A percentile compares a stretch with the other conserved stretches of the same genome.
Conservation (phyloP, 2,329 filamentous ascomycete genomes). For the Aspergillus oerlinghausenensis region DNA sequence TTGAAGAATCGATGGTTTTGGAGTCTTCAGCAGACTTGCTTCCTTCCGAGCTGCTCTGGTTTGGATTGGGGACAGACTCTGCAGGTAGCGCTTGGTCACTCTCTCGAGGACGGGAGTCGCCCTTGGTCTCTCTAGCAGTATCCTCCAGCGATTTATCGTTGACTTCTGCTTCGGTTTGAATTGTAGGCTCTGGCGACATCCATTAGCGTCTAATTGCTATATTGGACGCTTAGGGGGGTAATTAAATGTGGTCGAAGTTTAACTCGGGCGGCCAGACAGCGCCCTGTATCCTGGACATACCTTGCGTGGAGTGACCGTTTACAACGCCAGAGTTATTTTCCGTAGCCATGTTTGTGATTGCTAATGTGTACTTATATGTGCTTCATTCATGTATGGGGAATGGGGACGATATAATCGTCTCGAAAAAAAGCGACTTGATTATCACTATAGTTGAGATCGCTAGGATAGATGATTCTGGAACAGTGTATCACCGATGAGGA, state of each 20-base stretch:
- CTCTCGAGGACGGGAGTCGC: neutral
- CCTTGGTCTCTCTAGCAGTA: constrained; percentile 5
- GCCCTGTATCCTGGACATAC: constrained; percentile 17
- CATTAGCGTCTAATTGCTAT: neutral
- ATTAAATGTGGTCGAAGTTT: neutral
- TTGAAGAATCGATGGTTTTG: constrained; percentile 9
- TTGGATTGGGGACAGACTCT: constrained; percentile 1
- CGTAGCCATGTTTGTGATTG: constrained; percentile 22
- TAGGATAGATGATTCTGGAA: constrained; percentile 2
- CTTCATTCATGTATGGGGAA: neutral
- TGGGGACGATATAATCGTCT: constrained; percentile 7
- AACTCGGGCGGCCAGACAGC: neutral
- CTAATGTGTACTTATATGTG: constrained; percentile 2
- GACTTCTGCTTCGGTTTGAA: constrained; percentile 4
- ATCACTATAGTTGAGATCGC: constrained; percentile 3
- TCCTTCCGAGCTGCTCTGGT: constrained; percentile 2
- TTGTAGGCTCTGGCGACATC: constrained; percentile 10
- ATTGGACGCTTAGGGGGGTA: neutral
- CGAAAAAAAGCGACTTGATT: constrained; percentile 13
- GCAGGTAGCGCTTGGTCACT: neutral
- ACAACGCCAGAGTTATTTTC: constrained; percentile 5
- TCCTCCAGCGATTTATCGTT: constrained; percentile 1
- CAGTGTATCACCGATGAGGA: constrained; percentile 11
- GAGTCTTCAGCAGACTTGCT: constrained; percentile 5
- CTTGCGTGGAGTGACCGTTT: constrained; percentile 12